Evolutionary conservation across 768 basidiomycete genomes (phyloP), one percentile per base, ranked within the genome.

Genomic region (Tephrocybe sp.): DNA sequence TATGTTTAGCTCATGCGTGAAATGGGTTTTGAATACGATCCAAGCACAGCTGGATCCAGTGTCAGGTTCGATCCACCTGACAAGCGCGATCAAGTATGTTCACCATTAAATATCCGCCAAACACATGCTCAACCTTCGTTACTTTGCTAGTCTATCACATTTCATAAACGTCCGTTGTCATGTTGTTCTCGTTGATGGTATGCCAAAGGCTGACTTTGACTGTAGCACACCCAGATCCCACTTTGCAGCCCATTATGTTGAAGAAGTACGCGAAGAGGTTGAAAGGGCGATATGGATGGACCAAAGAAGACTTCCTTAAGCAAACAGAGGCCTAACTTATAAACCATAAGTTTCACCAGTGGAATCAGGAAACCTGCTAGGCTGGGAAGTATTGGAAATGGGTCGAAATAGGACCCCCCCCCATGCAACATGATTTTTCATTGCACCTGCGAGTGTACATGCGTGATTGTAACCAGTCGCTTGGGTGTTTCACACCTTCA

Each of bases 41-140:
- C 84, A 4, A 81, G 80, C 51, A 88, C 87, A 2, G 87, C 88
- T 16, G 89, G 89, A 2, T 90, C 88, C 9, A 87, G 86, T 62
- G 89, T 91, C 29, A 78, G 88, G 30, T 91, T 91, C 59, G 82
- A 88, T 64, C 88, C 88, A 41, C 89, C 86, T 15, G 70, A 82
- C 57, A 59, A 61, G 39, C 65, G 68, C 23, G 74, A 75, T 54
- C 58, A 58, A 53, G 73, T 74, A 43, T 38, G 72, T 59, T n/a
- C 16, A 43, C 30, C 27, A 29, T 15, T 6, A 8, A 10, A 12
- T 21, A n/a, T n/a, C 5, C 21, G 25, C 16, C 7, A 13, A 33
- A 30, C 23, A 23, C n/a, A 22, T 39, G 33, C 33, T 23, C 30
- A 24, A 12, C n/a, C n/a, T 27, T 49, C 12, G 8, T 29, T 43